These are phyloP conservation scores for Suaeda aralocaspica DNA, from an alignment of 148 eudicot genomes.

Conservation along the genomic window DNA sequence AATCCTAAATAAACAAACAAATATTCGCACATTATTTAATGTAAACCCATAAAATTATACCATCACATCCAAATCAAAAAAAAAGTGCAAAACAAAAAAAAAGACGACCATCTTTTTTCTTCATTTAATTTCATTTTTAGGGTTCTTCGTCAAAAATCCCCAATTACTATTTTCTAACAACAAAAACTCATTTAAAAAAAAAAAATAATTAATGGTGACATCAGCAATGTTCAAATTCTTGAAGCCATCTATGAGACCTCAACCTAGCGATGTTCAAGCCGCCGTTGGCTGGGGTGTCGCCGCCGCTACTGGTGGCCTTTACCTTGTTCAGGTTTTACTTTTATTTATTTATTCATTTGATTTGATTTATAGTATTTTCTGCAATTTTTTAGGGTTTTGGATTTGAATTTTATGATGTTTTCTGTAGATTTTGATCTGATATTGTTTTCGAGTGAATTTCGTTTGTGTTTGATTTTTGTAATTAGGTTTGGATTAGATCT, in stretches of 20 bases:
- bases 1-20: too few species aligned
- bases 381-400: neutral
- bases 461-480: neutral
- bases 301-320: slow-evolving; percentile 50
- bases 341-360: neutral
- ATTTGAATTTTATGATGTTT: neutral
- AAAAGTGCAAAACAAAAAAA: too few species aligned
- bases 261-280: slow-evolving; percentile 52
- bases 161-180: neutral
- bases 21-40: too few species aligned
- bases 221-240: slow-evolving; percentile 39
- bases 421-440: neutral
- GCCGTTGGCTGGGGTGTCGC: slow-evolving; percentile 81
- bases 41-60: too few species aligned
- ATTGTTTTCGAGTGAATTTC: neutral
- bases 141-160: neutral
- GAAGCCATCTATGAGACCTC: slow-evolving; percentile 35
- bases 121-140: neutral
- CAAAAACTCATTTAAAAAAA: too few species aligned
- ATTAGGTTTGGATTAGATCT: neutral
- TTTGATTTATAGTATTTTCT: neutral
- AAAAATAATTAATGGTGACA: too few species aligned
- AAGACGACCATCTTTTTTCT: neutral
- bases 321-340: slow-evolving; percentile 53
- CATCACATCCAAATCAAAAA: too few species aligned